Percentiles rank a stretch among this genome's conserved stretches.
Evolutionary conservation across 441 rosid genomes (phyloP).

Genomic region (Adansonia madagascariensis): DNA sequence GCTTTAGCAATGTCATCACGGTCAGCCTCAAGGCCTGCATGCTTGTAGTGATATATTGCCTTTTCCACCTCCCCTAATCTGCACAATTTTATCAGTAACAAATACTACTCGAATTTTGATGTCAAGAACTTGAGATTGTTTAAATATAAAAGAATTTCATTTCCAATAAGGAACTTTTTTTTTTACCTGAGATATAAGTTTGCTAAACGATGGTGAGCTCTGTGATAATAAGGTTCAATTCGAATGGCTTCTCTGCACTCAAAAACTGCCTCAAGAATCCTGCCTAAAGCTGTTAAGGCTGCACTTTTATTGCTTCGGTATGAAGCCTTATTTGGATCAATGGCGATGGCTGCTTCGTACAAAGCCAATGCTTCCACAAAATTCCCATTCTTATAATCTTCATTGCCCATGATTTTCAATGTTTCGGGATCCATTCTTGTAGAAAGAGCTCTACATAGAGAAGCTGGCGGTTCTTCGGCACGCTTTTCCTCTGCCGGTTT

Average conservation of each 20-base stretch:
- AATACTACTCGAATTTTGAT: neutral
- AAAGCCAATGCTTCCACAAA: conserved; percentile 89
- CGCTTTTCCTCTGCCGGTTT: conserved; percentile 35
- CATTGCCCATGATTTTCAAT: conserved; percentile 90
- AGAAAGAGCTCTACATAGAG: conserved; percentile 82
- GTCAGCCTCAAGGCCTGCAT: conserved; percentile 83
- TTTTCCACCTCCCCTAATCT: conserved; percentile 90
- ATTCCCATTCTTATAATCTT: conserved; percentile 90
- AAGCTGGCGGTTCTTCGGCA: conserved; percentile 38
- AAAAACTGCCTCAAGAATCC: conserved; percentile 81
- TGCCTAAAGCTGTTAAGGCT: conserved; percentile 80
- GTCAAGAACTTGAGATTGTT: neutral
- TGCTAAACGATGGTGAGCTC: conserved; percentile 93
- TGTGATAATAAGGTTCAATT: conserved; percentile 80
- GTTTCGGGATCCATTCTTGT: conserved; percentile 97
- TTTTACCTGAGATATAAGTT: conserved; percentile 75
- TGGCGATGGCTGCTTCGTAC: conserved; percentile 92
- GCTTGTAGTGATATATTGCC: conserved; percentile 78
- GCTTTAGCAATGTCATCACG: conserved; percentile 66
- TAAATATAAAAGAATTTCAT: neutral
- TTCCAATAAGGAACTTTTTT: neutral
- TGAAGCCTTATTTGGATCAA: conserved; percentile 83
- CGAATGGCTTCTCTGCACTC: conserved; percentile 91
- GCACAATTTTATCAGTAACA: neutral
- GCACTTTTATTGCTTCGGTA: conserved; percentile 93